Conservation (phyloP, 2,329 filamentous ascomycete species). For the Colletotrichum cereale region DNA sequence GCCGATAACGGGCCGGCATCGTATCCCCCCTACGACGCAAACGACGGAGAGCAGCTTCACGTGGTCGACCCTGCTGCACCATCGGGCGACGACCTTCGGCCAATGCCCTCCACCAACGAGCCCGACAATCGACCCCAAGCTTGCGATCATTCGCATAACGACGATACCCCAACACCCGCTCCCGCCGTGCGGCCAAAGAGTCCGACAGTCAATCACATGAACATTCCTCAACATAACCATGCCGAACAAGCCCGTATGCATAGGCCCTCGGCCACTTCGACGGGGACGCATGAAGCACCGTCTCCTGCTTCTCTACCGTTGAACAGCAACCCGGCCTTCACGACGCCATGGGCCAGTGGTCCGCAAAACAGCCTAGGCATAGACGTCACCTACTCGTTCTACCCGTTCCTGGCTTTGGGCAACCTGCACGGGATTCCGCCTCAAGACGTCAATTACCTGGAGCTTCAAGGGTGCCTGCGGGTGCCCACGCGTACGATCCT, state of each 20-base stretch:
- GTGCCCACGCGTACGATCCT: conserved; percentile 56
- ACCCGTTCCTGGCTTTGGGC: conserved; percentile 56
- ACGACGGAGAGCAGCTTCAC: conserved; percentile 44
- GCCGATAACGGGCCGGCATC: conserved; percentile 47
- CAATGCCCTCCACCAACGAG: conserved; percentile 26
- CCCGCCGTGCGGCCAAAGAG: conserved; percentile 10
- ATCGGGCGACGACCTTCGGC: conserved; percentile 46
- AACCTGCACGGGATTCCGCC: conserved; percentile 52
- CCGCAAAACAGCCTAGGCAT: conserved; percentile 46
- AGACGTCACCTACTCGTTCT: conserved; percentile 57
- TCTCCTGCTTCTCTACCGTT: neutral
- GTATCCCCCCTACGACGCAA: conserved; percentile 47
- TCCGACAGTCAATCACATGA: neutral
- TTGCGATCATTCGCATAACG: conserved; percentile 7
- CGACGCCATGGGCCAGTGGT: conserved; percentile 45
- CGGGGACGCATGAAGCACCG: conserved; percentile 26
- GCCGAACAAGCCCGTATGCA: neutral
- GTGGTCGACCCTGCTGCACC: conserved; percentile 48
- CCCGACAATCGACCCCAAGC: neutral
- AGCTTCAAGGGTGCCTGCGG: conserved; percentile 59
- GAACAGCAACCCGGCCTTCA: neutral
- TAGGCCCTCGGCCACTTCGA: neutral
- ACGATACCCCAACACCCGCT: neutral
- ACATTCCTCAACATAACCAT: conserved; percentile 1
- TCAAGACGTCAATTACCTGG: conserved; percentile 61